A percentile compares a stretch with the other conserved stretches of the same genome.
phyloP scores from a whole-genome alignment of 2,329 filamentous ascomycete genomes.

The Keithomyces neogunnii region DNA sequence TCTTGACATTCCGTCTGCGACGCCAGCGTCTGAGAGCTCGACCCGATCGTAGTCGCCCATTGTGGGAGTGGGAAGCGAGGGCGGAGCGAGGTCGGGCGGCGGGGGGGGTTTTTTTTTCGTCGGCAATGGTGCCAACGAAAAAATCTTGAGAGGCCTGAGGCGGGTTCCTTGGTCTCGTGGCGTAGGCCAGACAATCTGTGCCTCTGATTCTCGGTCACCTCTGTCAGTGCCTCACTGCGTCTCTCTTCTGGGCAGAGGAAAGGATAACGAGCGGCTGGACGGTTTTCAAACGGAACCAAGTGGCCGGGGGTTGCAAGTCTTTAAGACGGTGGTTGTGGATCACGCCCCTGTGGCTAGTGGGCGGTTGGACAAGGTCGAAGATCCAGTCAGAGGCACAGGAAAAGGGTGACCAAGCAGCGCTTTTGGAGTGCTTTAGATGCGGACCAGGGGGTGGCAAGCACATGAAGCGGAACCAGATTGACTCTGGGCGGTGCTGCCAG shows the following conservation, averaged over 20 bases:
- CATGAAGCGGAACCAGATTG: too few relatives aligned
- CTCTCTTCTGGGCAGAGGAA: neutral
- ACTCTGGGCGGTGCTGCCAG: too few relatives aligned
- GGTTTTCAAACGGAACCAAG: neutral
- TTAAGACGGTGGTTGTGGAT: slow-evolving; percentile 4
- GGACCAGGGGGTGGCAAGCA: neutral
- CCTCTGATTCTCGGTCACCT: neutral
- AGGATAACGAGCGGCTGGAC: slow-evolving; percentile 4
- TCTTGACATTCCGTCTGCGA: slow-evolving; percentile 14
- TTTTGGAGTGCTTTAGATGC: neutral
- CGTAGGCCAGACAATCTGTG: neutral
- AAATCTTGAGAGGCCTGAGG: neutral
- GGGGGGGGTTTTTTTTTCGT: neutral
- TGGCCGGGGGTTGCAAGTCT: neutral
- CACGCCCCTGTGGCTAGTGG: slow-evolving; percentile 3
- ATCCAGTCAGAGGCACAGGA: neutral
- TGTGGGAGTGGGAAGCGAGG: neutral
- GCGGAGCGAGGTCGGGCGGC: slow-evolving; percentile 3
- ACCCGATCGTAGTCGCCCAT: slow-evolving; percentile 5
- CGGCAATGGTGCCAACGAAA: neutral
- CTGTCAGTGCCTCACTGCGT: neutral
- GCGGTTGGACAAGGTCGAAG: slow-evolving; percentile 2
- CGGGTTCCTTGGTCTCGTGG: neutral
- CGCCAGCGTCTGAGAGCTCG: slow-evolving; percentile 9
- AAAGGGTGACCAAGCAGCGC: neutral